Evolutionary conservation across 768 basidiomycete species (phyloP), one percentile per base, ranked within the genome.

Genomic region (Phlebiopsis gigantea): DNA sequence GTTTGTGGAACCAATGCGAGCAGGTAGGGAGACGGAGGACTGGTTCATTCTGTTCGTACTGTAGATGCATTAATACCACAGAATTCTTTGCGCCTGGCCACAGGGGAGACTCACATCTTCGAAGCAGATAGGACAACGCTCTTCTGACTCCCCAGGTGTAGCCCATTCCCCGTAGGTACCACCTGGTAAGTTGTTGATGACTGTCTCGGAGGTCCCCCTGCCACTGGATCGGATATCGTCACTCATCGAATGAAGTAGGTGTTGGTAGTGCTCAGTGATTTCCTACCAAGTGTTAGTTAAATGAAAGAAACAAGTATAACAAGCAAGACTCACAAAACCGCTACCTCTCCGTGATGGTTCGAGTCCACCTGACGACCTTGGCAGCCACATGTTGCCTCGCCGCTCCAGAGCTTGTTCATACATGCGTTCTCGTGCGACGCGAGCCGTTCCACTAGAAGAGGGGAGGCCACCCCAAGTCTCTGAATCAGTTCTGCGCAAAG

Each of bases 71-170:
- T n/a, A 39, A 39, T 12, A 39, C 12, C 12, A 12, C 34, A 39
- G 34, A 39, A 39, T 17, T 39, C 17, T 39, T 10, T 3, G 26
- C 47, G 53, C n/a, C 9, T 59, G 46, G 14, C 6, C 34, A 14
- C 14, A 39, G 26, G 58, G 54, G 5, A 15, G 1, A 77, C 87
- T 53, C 65, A 90, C 90, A 70, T 93, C 90, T 59, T 92, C 90
- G 60, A 92, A 70, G 65, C 90, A 93, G 53, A 93, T 92, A 1
- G 90, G 89, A 69, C 90, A 93, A 45, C 88, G 78, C 55, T 79
- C 73, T 60, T 92, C 90, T 55, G 83, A 83, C 39, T 84, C 85
- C 5, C 65, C 61, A 1, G 75, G 66, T 5, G 74, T 80, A 45
- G 76, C 78, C 86, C 87, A 90, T 29, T 89, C 87, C 62, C 80